Evolutionary conservation across 345 rosid genomes (phyloP).

Genomic region (Conringia planisiliqua): DNA sequence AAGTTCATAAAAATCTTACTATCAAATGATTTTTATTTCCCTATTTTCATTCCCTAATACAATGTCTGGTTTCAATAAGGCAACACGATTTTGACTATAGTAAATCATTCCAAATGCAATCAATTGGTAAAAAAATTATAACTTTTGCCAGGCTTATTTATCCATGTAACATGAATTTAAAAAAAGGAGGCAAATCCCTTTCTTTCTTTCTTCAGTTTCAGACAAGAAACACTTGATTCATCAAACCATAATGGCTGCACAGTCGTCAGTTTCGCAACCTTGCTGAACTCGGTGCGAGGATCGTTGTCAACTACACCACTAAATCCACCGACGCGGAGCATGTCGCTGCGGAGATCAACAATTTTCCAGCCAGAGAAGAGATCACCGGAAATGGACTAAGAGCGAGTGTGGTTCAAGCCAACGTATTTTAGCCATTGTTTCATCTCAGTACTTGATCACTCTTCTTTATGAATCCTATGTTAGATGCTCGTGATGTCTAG

Average conservation of each 20-base stretch:
- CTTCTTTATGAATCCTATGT: too few species aligned
- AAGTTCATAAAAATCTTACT: background rate
- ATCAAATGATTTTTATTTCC: background rate
- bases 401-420: slow-evolving; percentile 47
- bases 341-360: slow-evolving; percentile 46
- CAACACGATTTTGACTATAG: background rate
- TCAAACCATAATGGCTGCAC: background rate
- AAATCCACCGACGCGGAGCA: slow-evolving; percentile 51
- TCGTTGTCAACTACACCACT: too few species aligned
- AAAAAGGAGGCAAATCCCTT: too few species aligned
- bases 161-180: background rate
- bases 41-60: slow-evolving; percentile 1
- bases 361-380: slow-evolving; percentile 21
- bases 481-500: too few species aligned
- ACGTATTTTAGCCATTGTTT: slow-evolving; percentile 47
- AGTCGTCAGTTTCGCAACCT: slow-evolving; percentile 8
- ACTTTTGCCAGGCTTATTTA: too few species aligned
- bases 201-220: too few species aligned
- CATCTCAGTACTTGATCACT: too few species aligned
- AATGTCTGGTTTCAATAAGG: slow-evolving; percentile 17
- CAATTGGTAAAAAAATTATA: background rate
- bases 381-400: slow-evolving; percentile 20
- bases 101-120: background rate
- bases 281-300: too few species aligned
- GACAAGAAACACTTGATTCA: background rate